Percentiles rank a stretch among this genome's conserved stretches.
These are phyloP conservation scores for Marasmius fiardii DNA, from an alignment of 1,284 basidiomycete genomes.

Conservation along the genomic window DNA sequence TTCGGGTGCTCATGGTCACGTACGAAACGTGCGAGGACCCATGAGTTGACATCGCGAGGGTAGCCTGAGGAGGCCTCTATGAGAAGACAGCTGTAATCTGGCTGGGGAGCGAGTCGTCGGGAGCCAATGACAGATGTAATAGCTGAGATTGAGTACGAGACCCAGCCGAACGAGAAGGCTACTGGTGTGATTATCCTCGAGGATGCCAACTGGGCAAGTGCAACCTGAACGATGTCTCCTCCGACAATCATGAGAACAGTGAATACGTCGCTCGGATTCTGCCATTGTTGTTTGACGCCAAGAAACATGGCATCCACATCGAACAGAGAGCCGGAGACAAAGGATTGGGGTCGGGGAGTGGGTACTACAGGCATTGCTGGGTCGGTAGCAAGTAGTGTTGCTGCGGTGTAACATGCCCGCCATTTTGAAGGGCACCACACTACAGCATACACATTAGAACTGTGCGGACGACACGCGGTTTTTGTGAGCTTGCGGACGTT, in stretches of 20 bases:
- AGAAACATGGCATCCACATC: no score
- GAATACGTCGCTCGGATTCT: conserved; percentile 26
- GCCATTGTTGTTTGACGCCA: conserved; percentile 17
- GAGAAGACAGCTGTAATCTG: conserved; percentile 24
- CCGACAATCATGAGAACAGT: conserved; percentile 31
- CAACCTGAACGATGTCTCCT: conserved; percentile 29
- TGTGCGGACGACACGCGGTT: no score
- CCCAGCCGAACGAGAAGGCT: conserved; percentile 37
- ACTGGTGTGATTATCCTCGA: conserved; percentile 25
- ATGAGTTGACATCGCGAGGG: conserved; percentile 24
- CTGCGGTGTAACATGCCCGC: no score
- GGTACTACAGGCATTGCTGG: no score
- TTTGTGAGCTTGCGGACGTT: no score
- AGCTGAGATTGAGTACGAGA: conserved; percentile 29
- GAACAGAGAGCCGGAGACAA: no score
- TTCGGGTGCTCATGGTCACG: conserved; percentile 24
- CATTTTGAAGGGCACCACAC: no score
- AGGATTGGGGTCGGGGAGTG: no score
- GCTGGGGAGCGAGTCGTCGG: conserved; percentile 25
- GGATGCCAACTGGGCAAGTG: conserved; percentile 26
- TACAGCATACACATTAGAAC: no score
- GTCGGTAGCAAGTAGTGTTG: no score
- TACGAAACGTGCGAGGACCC: conserved; percentile 28
- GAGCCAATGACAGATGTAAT: conserved; percentile 26
- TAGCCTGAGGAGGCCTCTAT: conserved; percentile 27